Base-by-base conservation (phyloP, 1,139 yeast species). In the Taphrina confusa region DNA sequence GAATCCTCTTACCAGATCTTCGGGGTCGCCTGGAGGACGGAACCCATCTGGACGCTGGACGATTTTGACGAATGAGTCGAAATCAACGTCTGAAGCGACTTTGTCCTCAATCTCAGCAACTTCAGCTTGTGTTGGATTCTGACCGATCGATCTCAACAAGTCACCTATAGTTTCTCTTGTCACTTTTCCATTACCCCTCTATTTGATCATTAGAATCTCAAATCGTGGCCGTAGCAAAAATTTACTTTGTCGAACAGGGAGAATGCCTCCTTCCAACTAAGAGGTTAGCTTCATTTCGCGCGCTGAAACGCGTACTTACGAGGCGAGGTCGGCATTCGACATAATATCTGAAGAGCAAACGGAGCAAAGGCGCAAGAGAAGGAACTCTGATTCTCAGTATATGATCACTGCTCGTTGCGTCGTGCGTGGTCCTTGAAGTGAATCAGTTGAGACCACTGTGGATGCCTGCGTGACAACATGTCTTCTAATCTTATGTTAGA, bases 1-100 rank as follows among this genome's bases (percentile, higher is more conserved):
- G 82, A 92, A 92, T 0, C 97, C 98, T 71, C 94, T 87, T 70
- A 92, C 83, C 75, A 92, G 92, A 74, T 92, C 99, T 72, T 92
- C 98, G 25, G 95, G 92, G 68, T 86, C 87, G n/a, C 96, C 96
- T 64, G 87, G 80, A 34, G 91, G 84, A 74, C 86, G 85, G 80
- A 88, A 89, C 0, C 96, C 96, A 69, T 87, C 91, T 52, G 94
- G 95, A 74, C 96, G 83, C 72, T 84, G 84, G 67, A 88, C 84
- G 68, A 88, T 80, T 73, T 82, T 82, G 65, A 85, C 83, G 73
- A 87, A 89, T 14, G 90, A 82, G 60, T 85, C 92, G 68, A 84
- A 88, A 70, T 86, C 90, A 66, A 85, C 68, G 66, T 72, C 72
- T 14, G 71, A 71, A 30, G 71, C 66, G 18, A 76, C 68, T 25